Evolutionary conservation across 805 yeast genomes (phyloP).

Genomic region (Dipodascus geniculatus): DNA sequence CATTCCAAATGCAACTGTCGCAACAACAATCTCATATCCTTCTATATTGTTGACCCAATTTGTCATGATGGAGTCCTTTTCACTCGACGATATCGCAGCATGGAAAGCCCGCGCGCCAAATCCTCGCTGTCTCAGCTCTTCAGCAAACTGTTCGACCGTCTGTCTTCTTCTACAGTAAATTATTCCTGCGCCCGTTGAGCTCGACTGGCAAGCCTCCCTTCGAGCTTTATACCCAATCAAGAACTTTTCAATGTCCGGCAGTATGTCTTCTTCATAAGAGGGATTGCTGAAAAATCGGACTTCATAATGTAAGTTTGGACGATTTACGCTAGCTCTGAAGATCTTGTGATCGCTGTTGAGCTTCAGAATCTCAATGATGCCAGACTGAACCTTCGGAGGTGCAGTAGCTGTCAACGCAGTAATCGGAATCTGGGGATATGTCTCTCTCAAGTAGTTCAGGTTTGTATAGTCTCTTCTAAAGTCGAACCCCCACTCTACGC

Average conservation of each 20-base stretch:
- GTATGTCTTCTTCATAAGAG: conserved; percentile 11
- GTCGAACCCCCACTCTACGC: conserved; percentile 97
- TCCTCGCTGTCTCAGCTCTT: conserved; percentile 45
- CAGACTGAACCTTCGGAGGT: conserved; percentile 26
- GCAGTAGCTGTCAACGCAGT: conserved; percentile 98
- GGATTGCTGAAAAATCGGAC: conserved; percentile 28
- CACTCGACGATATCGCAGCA: conserved; percentile 82
- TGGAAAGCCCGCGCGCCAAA: conserved; percentile 67
- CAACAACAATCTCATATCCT: conserved; percentile 66
- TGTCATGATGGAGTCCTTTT: conserved; percentile 55
- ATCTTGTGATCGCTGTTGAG: conserved; percentile 38
- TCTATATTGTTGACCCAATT: conserved; percentile 60
- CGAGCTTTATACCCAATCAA: conserved; percentile 14
- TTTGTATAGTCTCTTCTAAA: conserved; percentile 89
- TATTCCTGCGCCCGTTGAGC: conserved; percentile 45
- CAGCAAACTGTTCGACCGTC: conserved; percentile 72
- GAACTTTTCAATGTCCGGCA: conserved; percentile 14
- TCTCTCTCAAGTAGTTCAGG: conserved; percentile 54
- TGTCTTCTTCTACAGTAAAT: conserved; percentile 85
- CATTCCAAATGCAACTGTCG: conserved; percentile 98
- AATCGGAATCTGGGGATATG: conserved; percentile 70
- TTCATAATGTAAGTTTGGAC: conserved; percentile 73
- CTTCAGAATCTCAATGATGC: conserved; percentile 72
- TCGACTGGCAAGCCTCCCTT: conserved; percentile 4
- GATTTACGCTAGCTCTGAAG: conserved; percentile 79